These are phyloP conservation scores for Leccinum pellstonianum DNA, from an alignment of 768 basidiomycete species.

Conservation along the genomic window DNA sequence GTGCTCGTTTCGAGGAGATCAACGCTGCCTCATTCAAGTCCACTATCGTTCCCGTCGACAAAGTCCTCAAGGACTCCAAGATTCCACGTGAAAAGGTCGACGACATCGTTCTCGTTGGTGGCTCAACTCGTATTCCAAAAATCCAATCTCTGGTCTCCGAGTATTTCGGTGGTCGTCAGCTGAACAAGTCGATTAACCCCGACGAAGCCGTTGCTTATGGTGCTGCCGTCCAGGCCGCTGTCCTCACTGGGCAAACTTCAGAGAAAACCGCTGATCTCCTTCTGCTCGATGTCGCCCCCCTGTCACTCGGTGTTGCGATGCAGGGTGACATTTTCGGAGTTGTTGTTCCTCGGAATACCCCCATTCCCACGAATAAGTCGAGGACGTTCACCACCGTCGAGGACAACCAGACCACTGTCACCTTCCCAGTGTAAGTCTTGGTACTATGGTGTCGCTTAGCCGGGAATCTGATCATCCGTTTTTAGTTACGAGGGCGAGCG, in stretches of 20 bases:
- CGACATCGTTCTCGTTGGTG: conserved; percentile 99
- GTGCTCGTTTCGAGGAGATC: conserved; percentile 99
- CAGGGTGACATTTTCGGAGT: conserved; percentile 99
- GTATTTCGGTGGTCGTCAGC: conserved; percentile 94
- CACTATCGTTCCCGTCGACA: conserved; percentile 97
- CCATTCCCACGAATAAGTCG: conserved; percentile 99
- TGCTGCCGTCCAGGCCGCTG: conserved; percentile 98
- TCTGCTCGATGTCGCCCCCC: conserved; percentile 96
- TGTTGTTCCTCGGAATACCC: conserved; percentile 98
- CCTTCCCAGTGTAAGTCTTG: conserved; percentile 88
- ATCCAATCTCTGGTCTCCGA: conserved; percentile 98
- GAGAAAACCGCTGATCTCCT: conserved; percentile 99
- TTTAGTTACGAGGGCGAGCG: conserved; percentile 96
- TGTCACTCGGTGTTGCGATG: conserved; percentile 99
- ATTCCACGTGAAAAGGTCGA: conserved; percentile 96
- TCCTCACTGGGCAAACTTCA: conserved; percentile 97
- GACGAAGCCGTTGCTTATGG: conserved; percentile 99
- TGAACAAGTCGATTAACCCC: conserved; percentile 99
- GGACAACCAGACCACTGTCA: conserved; percentile 99
- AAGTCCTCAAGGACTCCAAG: conserved; percentile 98
- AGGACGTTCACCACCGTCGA: conserved; percentile 99
- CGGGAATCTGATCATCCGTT: conserved; percentile 11
- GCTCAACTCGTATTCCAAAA: conserved; percentile 99
- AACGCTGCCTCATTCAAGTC: conserved; percentile 95
- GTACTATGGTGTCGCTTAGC: not conserved